Evolutionary conservation across 805 yeast genomes (phyloP), one percentile per base, ranked within the genome.

Genomic region (Saturnispora quitensis): DNA sequence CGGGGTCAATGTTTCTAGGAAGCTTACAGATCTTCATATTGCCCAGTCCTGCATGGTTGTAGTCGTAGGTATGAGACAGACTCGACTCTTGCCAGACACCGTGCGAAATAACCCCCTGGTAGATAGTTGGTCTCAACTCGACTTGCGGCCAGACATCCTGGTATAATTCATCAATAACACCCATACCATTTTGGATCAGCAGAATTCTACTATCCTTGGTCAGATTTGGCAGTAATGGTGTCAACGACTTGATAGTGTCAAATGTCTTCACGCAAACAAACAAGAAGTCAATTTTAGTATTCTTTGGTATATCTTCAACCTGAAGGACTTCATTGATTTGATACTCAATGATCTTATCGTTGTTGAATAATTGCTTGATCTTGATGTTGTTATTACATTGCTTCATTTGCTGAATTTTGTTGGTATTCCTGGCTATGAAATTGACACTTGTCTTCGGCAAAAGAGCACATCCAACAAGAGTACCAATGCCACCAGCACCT

Each of bases 121-220:
- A 79, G 5, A 89, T 53, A 15, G 70, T 72, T 0, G 97, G 96
- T 50, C 79, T 63, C 0, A 55, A 43, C 0, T 56, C 58, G 1
- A 48, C 31, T 3, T 66, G 60, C 4, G 79, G 79, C 89, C 91
- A 86, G 7, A 80, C 65, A 22, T 68, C 62, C 2, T 67, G 62
- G n/a, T 70, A 63, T 10, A 88, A 58, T 52, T 74, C 72, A 12
- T 76, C 86, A 6, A 75, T 63, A 42, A 79, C 73, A 9, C 98
- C 98, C 73, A 89, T 74, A 1, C 89, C 99, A 64, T 93, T 88
- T 51, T 88, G 98, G n/a, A 90, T 59, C 22, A 90, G 64, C 44
- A 90, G 56, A 3, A 89, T 64, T 52, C 80, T 81, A 1, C 90
- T 75, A 3, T 69, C 61, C 2, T 69, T 61, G 28, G 68, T 65